Evolutionary conservation across 257 asterid genomes (phyloP).

Genomic region (Jasminum sambac): DNA sequence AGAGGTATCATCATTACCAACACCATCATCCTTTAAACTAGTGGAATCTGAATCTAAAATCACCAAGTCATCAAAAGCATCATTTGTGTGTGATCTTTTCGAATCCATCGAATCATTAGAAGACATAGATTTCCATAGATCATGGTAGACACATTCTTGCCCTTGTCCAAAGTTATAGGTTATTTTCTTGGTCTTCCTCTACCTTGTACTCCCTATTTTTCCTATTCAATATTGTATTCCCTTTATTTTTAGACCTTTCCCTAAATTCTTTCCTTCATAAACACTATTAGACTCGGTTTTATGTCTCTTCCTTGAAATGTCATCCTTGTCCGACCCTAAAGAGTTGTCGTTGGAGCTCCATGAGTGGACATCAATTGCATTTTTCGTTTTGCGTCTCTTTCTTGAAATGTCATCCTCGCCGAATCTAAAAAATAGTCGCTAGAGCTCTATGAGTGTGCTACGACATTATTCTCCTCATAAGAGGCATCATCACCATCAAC

Average conservation of each 20-base stretch:
- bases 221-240: background rate
- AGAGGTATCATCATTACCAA: no score
- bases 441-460: constrained; percentile 15
- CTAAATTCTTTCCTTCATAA: no score
- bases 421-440: constrained; percentile 10
- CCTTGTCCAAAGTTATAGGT: background rate
- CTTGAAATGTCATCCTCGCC: constrained; percentile 2
- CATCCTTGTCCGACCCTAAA: no score
- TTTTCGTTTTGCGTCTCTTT: constrained; percentile 11
- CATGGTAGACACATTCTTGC: background rate
- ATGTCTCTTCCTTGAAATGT: no score
- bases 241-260: no score
- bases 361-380: no score
- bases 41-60: constrained; percentile 13
- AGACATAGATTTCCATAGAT: background rate
- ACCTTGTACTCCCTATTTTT: constrained; percentile 5
- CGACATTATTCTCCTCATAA: background rate
- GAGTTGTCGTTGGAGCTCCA: no score
- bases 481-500: no score
- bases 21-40: constrained; percentile 18
- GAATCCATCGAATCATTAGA: background rate
- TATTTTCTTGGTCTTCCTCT: constrained; percentile 17
- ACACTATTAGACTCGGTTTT: background rate
- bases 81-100: background rate
- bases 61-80: no score